A percentile compares a stretch with the other conserved stretches of the same genome.
These are phyloP conservation scores for Lasiosphaeria hispida DNA, from an alignment of 495 filamentous ascomycete genomes.

Conservation along the genomic window DNA sequence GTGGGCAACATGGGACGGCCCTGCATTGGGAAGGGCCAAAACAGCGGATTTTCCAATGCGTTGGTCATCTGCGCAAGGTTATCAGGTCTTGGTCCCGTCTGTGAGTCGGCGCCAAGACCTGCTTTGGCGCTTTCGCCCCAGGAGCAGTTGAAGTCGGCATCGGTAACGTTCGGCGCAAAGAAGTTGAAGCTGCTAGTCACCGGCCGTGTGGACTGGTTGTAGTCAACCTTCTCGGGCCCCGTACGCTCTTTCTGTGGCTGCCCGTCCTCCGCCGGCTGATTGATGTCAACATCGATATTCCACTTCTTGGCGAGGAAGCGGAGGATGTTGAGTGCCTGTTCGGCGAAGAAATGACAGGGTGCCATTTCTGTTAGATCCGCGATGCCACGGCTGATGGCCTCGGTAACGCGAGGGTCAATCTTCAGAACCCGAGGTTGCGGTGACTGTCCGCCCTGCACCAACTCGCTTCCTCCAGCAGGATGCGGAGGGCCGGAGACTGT, in stretches of 20 bases:
- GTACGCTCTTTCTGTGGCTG: background rate
- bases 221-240: background rate
- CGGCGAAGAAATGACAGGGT: slow-evolving; percentile 57
- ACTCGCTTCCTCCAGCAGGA: slow-evolving; percentile 1
- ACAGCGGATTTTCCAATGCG: slow-evolving; percentile 45
- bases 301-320: slow-evolving; percentile 54
- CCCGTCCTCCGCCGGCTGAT: slow-evolving; percentile 11
- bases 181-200: slow-evolving; percentile 49
- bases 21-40: slow-evolving; percentile 57
- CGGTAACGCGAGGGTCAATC: slow-evolving; percentile 32
- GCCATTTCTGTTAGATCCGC: slow-evolving; percentile 56
- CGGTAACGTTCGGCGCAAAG: slow-evolving; percentile 47
- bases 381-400: slow-evolving; percentile 43
- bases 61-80: slow-evolving; percentile 16
- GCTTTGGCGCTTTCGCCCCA: slow-evolving; percentile 25
- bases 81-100: slow-evolving; percentile 10
- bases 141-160: slow-evolving; percentile 39
- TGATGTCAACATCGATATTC: slow-evolving; percentile 51
- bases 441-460: slow-evolving; percentile 20
- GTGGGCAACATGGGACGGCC: slow-evolving; percentile 49
- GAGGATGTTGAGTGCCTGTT: slow-evolving; percentile 57
- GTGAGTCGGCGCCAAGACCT: slow-evolving; percentile 2
- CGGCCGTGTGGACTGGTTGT: slow-evolving; percentile 32
- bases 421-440: slow-evolving; percentile 21
- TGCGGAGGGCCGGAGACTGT: slow-evolving; percentile 16